These are phyloP conservation scores for Botrytis hyacinthi DNA, from an alignment of 2,329 filamentous ascomycete genomes.

Conservation along the genomic window DNA sequence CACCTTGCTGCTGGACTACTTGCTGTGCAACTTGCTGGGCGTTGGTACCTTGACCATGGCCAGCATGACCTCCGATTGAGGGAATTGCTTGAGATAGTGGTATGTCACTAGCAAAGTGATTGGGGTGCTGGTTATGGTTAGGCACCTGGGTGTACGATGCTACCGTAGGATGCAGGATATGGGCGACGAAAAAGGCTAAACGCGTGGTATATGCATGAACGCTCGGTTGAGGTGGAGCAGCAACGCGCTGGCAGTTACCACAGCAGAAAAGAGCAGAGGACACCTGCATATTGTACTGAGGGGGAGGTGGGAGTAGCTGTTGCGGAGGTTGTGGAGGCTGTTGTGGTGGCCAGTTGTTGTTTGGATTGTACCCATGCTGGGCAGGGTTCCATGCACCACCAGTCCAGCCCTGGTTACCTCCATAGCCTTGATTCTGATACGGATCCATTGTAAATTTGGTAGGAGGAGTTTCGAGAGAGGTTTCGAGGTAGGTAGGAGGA, in stretches of 20 bases:
- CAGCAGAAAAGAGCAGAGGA: neutral
- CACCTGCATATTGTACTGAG: neutral
- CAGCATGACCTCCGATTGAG: too few relatives aligned
- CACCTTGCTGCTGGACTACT: neutral
- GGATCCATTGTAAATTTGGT: neutral
- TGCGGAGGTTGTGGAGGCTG: neutral
- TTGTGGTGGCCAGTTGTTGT: neutral
- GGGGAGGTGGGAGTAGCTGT: neutral
- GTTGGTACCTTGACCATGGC: neutral
- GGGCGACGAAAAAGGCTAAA: neutral
- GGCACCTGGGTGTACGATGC: neutral
- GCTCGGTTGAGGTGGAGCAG: too few relatives aligned
- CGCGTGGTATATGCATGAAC: slow-evolving; percentile 15
- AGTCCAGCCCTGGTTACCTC: neutral
- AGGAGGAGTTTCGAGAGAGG: too few relatives aligned
- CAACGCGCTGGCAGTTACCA: neutral
- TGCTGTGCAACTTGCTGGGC: neutral
- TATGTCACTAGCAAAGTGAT: neutral
- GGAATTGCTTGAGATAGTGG: neutral
- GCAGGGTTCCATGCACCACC: neutral
- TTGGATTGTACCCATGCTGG: neutral
- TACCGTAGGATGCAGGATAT: neutral
- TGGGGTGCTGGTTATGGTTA: neutral
- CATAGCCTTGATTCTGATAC: neutral
- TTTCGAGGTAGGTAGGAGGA: neutral